Base-by-base conservation (phyloP, 345 rosid species). In the Microcos paniculata region DNA sequence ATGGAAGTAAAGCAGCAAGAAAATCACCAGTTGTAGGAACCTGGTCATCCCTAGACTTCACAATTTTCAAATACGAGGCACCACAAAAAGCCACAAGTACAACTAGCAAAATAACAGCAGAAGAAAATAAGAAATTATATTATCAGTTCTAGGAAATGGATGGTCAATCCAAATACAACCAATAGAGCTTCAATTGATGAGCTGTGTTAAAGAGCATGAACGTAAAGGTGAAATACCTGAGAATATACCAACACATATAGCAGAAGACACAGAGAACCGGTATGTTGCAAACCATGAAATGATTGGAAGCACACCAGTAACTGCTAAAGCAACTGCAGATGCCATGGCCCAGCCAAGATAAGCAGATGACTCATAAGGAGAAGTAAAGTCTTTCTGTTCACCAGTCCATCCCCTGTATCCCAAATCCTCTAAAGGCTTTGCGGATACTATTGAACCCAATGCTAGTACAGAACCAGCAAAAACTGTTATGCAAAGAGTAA, bases 301-400 rank as follows among this genome's bases (percentile, higher is more conserved):
- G 79, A 96, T 92, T 58, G 99, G 99, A 77, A 96, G 88, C 84
- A 92, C 86, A 72, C 97, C 97, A 52, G 97, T 91, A 76, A 94
- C 98, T 66, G 90, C 85, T 78, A 96, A 82, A 79, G 97, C 94
- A 83, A 96, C 89, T 68, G 86, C 98, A 80, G 97, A 88, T 73
- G 99, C 96, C 93, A 96, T 91, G 57, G 96, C 97, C 98, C 98
- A 96, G 57, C 99, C 99, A 82, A 96, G 84, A 85, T 92, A 96
- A 46, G 84, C 89, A 52, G 97, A 84, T 80, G 99, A 96, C 75
- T 89, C 85, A 82, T 96, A 96, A 51, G 97, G 92, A 80, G 99
- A 94, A 58, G 77, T 78, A 77, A 86, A 87, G 85, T 83, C 82
- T 77, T 86, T 83, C 72, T 84, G 87, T 51, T 79, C 90, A 74